Base-by-base conservation (phyloP, 2,329 filamentous ascomycete species). In the Aspergillus sp. region DNA sequence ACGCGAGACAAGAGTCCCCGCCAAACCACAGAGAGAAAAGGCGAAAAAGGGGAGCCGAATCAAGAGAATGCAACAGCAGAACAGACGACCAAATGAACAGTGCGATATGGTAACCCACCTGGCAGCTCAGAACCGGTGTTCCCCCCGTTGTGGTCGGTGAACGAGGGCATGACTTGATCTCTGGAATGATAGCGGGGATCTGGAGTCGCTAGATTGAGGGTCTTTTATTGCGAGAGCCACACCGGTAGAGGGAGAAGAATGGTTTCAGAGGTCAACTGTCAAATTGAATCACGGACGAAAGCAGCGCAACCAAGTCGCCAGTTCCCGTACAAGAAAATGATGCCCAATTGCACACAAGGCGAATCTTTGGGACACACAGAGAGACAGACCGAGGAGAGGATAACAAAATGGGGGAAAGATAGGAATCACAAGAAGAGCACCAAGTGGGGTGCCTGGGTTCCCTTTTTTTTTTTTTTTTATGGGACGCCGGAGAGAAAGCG, bases 91-190 rank as follows among this genome's bases (percentile, higher is more conserved):
- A 39, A 39, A 15, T 17, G 33, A 37, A 37, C 17, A 15, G n/a
- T 37, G 33, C 33, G 33, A n/a, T 3, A n/a, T 5, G 17, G 17
- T 37, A 22, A 39, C 63, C 58, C 64, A 66, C 63, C 63, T 62
- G 60, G 55, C 54, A 52, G 49, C 47, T 60, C 57, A 48, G 53
- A 47, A 38, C 53, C 56, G 23, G 50, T 47, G 43, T 55, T 54
- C 47, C 44, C 47, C 25, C 37, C 17, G 46, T 53, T 53, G 43
- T 58, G 52, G 49, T 63, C 60, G 50, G 59, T 55, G 54, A 63
- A 54, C 45, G 61, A 63, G 46, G 62, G 62, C 60, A 63, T 64
- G 49, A 37, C 17, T 37, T n/a, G 33, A 37, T 39, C 37, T 39
- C 37, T 30, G 10, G 25, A 30, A 30, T 30, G 25, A 30, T 10